Evolutionary conservation across 2,329 filamentous ascomycete genomes (phyloP), one percentile per base, ranked within the genome.

Genomic region (Epichloe glyceriae): DNA sequence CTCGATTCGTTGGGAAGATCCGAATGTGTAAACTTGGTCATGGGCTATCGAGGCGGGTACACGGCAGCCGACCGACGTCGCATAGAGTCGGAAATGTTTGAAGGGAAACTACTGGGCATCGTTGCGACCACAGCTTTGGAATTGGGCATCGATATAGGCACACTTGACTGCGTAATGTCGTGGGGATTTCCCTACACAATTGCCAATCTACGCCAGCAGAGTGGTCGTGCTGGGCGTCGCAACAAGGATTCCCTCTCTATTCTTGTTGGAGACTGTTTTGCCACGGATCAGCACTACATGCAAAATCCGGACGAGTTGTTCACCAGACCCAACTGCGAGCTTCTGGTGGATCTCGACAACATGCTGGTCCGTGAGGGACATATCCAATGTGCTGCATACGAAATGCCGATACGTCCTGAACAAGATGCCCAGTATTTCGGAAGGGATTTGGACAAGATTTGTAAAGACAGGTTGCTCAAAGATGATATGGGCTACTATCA

Each of bases 271-370:
- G 90, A 96, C 62, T 82, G 82, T 56, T 95, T 93, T 57, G 83
- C 90, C 3, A 88, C 88, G 0, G 93, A 98, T 63, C 93, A 98
- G 63, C 83, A 94, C 63, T 98, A 94, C 66, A 98, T 98, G 93
- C 82, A 87, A 54, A 95, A 97, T 56, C 93, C 93, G 0, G 85
- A 93, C 54, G 88, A 95, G 65, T 84, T 98, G 22, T 91, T 97
- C 67, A 93, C 86, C 0, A 88, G 88, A 60, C 89, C 90, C 0
- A 95, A 96, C 56, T 86, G 83, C 57, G 86, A 88, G 64, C 72
- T 97, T 2, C 89, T 93, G 61, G 86, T 97, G 4, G 93, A 98
- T 62, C 71, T 98, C n/a, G 76, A 84, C 44, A 97, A 96, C 57
- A 82, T 95, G 72, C 79, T 97, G 4, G 85, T 96, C 5, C 74